phyloP scores from a whole-genome alignment of 768 basidiomycete species.

The Tulasnella sp. region DNA sequence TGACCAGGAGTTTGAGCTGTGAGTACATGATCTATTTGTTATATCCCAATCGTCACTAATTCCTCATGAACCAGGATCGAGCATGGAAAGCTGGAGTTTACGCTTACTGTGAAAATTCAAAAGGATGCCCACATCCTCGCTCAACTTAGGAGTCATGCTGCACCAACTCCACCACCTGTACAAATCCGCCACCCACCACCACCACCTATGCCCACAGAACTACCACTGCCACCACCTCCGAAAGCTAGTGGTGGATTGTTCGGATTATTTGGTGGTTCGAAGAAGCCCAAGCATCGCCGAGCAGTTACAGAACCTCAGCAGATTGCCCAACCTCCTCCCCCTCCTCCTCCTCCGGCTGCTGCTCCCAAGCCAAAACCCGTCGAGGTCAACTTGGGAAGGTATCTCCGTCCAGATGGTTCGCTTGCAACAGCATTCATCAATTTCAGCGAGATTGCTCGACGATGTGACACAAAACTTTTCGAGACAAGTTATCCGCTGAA shows the following conservation, averaged over 20 bases:
- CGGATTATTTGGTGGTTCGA: conserved; percentile 51
- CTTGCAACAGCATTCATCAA: conserved; percentile 78
- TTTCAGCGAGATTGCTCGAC: conserved; percentile 73
- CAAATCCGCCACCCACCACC: conserved; percentile 22
- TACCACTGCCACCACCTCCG: conserved; percentile 42
- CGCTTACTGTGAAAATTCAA: conserved; percentile 74
- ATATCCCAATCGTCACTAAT: neutral
- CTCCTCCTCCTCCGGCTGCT: conserved; percentile 22
- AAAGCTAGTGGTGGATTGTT: conserved; percentile 45
- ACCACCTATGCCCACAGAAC: conserved; percentile 30
- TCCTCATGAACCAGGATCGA: conserved; percentile 46
- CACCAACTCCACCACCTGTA: conserved; percentile 37
- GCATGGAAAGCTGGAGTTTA: conserved; percentile 91
- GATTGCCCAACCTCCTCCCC: conserved; percentile 5
- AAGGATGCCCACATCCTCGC: conserved; percentile 73
- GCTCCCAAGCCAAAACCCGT: conserved; percentile 33
- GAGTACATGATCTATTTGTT: conserved; percentile 24
- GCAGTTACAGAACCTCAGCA: conserved; percentile 25
- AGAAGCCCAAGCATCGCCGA: conserved; percentile 43
- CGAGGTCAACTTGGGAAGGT: conserved; percentile 66
- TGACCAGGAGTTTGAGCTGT: conserved; percentile 88
- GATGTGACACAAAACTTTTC: conserved; percentile 73
- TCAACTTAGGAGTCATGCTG: conserved; percentile 53
- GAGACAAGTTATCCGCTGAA: conserved; percentile 75
- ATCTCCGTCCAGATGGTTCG: conserved; percentile 74